Evolutionary conservation across 2,329 filamentous ascomycete species (phyloP).

Genomic region (Arthrobotrys sinensis): DNA sequence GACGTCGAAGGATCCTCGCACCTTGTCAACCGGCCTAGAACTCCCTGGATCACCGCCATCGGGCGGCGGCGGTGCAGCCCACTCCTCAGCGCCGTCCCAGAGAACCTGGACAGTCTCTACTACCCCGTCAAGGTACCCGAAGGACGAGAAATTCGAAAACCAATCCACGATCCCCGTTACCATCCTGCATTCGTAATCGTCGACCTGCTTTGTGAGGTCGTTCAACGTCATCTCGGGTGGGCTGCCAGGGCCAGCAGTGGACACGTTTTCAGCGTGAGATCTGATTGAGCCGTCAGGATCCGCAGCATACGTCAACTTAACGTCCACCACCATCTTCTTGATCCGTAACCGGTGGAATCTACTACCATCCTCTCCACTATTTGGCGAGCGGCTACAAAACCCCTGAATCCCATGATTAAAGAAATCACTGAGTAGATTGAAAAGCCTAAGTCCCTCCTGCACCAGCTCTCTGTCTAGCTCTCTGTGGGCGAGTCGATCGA

Average conservation of each 20-base stretch:
- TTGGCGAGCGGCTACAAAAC: not conserved
- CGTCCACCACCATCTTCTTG: constrained; percentile 26
- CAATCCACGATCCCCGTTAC: not conserved
- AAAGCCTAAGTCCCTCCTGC: not conserved
- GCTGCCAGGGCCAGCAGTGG: too few species aligned
- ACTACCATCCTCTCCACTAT: not conserved
- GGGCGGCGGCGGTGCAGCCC: not conserved
- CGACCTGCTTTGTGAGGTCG: not conserved
- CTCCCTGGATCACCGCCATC: not conserved
- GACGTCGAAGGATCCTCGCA: not conserved
- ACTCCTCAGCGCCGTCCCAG: constrained; percentile 7
- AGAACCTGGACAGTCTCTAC: constrained; percentile 7
- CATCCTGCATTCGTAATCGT: not conserved
- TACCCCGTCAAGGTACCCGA: constrained; percentile 1
- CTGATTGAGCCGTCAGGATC: not conserved
- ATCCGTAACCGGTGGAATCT: not conserved
- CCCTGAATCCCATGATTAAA: constrained; percentile 39
- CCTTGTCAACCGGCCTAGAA: not conserved
- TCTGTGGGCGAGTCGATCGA: not conserved
- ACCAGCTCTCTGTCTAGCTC: too few species aligned
- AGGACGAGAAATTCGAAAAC: not conserved
- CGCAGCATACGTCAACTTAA: not conserved
- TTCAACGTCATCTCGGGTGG: not conserved
- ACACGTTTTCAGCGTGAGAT: too few species aligned
- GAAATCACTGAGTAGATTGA: constrained; percentile 17